phyloP scores from a whole-genome alignment of 352 stramenopile genomes.

The Phytophthora gonapodyides region DNA sequence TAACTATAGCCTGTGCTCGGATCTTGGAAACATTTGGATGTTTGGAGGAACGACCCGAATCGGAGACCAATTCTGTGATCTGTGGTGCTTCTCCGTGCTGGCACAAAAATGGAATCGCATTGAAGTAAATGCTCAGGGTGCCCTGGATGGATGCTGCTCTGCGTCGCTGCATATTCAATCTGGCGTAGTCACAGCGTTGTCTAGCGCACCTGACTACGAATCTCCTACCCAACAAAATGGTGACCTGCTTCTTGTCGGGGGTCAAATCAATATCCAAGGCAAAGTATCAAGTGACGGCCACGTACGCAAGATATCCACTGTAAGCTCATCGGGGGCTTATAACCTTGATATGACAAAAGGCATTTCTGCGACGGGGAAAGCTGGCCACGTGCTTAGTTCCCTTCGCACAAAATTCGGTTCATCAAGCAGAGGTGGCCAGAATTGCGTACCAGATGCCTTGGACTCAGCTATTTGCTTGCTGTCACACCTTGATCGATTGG shows the following conservation, averaged over 20 bases:
- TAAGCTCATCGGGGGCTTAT: conserved; percentile 47
- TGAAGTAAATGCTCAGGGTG: conserved; percentile 53
- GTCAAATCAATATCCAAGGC: conserved; percentile 37
- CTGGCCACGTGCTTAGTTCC: conserved; percentile 49
- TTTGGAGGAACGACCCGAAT: conserved; percentile 61
- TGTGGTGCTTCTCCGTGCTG: conserved; percentile 81
- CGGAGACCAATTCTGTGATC: conserved; percentile 57
- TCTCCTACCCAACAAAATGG: conserved; percentile 22
- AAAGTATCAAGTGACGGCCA: conserved; percentile 24
- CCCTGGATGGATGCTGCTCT: conserved; percentile 49
- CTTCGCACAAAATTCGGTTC: conserved; percentile 55
- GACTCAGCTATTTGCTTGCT: conserved; percentile 79
- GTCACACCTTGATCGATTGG: conserved; percentile 77
- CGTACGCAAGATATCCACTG: conserved; percentile 39
- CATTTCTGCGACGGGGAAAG: conserved; percentile 60
- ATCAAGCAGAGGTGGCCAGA: conserved; percentile 36
- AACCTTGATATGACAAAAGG: conserved; percentile 50
- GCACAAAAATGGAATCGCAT: conserved; percentile 68
- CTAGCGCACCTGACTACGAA: conserved; percentile 37
- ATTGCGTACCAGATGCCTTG: conserved; percentile 51
- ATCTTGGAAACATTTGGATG: conserved; percentile 85
- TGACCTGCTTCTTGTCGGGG: conserved; percentile 55
- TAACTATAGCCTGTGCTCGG: conserved; percentile 75
- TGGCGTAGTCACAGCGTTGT: conserved; percentile 57
- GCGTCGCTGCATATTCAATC: conserved; percentile 49